Evolutionary conservation across 169 alveolate species (phyloP).

Genomic region (Perkinsus olseni): DNA sequence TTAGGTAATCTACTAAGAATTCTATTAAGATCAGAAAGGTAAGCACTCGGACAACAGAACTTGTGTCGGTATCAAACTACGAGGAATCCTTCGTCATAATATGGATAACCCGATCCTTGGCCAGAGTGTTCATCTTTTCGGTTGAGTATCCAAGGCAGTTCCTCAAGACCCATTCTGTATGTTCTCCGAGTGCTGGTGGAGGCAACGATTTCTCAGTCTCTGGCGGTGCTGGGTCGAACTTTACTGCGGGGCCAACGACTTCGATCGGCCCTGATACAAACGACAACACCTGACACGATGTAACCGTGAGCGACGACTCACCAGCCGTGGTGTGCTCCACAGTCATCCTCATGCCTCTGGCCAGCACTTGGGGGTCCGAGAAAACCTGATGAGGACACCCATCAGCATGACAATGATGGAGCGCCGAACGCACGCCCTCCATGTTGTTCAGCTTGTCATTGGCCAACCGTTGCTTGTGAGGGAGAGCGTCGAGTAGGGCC

Average conservation of each 20-base stretch:
- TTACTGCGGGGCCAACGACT: background rate
- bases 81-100: background rate
- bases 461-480: background rate
- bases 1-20: too few relatives aligned
- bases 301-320: background rate
- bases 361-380: background rate
- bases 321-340: background rate
- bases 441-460: background rate
- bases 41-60: too few relatives aligned
- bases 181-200: background rate
- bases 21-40: too few relatives aligned
- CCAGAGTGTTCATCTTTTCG: background rate
- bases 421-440: background rate
- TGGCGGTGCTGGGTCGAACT: background rate
- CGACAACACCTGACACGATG: background rate
- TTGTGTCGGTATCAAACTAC: too few relatives aligned
- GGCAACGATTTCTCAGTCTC: background rate
- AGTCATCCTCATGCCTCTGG: background rate
- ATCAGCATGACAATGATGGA: background rate
- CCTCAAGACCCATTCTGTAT: background rate
- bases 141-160: background rate
- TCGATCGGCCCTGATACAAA: background rate
- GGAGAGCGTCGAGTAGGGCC: background rate
- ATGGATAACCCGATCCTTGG: background rate
- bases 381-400: background rate